phyloP scores from a whole-genome alignment of 1,284 basidiomycete genomes.

The Malassezia psittaci region DNA sequence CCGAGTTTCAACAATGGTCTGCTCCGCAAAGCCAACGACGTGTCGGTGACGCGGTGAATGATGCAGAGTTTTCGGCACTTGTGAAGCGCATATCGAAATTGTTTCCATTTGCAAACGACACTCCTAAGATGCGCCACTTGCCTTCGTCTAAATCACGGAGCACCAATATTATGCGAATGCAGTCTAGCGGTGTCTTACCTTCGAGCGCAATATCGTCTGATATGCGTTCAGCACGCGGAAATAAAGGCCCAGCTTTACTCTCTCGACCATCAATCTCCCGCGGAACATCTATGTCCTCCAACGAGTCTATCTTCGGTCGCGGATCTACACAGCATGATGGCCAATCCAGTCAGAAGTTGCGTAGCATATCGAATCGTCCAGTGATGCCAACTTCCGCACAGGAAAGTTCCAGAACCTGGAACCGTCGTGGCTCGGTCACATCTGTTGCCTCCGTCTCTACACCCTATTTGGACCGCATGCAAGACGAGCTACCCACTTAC shows the following conservation, averaged over 20 bases:
- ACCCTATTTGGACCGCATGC: conserved; percentile 5
- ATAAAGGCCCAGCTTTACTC: background rate
- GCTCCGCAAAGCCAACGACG: conserved; percentile 1
- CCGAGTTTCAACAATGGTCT: conserved; percentile 14
- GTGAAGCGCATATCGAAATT: conserved; percentile 5
- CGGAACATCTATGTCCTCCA: background rate
- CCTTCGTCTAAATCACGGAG: background rate
- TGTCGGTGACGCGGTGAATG: background rate
- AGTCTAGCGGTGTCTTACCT: background rate
- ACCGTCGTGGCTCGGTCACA: background rate
- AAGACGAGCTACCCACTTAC: background rate
- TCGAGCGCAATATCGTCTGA: background rate
- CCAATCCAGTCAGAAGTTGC: background rate
- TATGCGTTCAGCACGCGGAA: background rate
- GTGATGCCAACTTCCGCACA: background rate
- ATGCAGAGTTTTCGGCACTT: conserved; percentile 7
- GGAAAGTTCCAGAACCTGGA: background rate
- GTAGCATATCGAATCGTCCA: background rate
- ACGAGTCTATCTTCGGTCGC: background rate
- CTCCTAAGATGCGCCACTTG: background rate
- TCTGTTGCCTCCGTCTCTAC: background rate
- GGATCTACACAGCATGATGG: background rate
- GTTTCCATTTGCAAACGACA: conserved; percentile 1
- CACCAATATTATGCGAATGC: background rate
- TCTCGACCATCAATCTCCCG: background rate